Percentiles rank a stretch among this genome's conserved stretches.
Evolutionary conservation across 2,329 filamentous ascomycete genomes (phyloP).

Genomic region (Cercospora beticola): DNA sequence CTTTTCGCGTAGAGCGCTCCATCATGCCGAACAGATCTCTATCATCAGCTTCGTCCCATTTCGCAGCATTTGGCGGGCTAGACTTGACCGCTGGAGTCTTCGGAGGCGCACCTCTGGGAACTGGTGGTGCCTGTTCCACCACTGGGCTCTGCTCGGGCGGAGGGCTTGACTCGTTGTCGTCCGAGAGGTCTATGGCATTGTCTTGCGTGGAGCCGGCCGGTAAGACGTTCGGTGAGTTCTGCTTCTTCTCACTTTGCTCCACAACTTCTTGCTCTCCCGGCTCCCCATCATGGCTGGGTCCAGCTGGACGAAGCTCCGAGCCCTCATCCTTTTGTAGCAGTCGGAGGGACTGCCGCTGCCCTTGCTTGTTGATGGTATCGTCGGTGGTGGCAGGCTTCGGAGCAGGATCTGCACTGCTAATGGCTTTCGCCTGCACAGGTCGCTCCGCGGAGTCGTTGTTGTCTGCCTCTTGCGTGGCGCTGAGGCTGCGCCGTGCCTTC

Average conservation of each 20-base stretch:
- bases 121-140: background rate
- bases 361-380: background rate
- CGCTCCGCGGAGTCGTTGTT: background rate
- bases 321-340: background rate
- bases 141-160: background rate
- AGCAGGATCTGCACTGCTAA: background rate
- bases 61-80: constrained; percentile 19
- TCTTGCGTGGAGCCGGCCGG: background rate
- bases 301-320: background rate
- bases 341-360: background rate
- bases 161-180: constrained; percentile 8
- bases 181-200: constrained; percentile 7
- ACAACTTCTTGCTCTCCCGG: background rate
- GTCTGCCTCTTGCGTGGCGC: background rate
- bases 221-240: background rate
- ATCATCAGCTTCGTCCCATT: constrained; percentile 17
- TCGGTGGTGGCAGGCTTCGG: background rate
- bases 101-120: background rate
- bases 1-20: constrained; percentile 23
- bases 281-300: background rate
- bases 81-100: constrained; percentile 6
- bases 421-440: background rate
- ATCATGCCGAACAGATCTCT: background rate
- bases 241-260: background rate
- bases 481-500: background rate